phyloP scores from a whole-genome alignment of 129 eudicot species.

The Flaveria linearis region DNA sequence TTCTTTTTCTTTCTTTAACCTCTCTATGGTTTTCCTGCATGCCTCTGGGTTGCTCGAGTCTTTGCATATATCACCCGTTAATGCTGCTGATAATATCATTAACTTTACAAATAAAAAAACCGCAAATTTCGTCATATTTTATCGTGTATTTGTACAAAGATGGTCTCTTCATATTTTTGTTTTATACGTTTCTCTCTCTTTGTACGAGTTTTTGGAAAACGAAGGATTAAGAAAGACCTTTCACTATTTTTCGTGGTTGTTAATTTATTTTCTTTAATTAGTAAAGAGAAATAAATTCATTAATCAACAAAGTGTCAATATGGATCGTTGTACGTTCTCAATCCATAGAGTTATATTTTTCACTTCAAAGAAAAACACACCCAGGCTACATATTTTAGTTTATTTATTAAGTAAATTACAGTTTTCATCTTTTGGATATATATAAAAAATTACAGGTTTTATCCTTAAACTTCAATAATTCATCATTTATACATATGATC shows the following conservation, averaged over 20 bases:
- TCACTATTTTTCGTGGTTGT: conserved; percentile 12
- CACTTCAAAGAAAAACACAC: not conserved
- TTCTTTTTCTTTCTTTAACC: conserved; percentile 34
- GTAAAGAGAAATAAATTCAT: not conserved
- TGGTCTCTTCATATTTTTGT: not conserved
- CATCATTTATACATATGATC: no score
- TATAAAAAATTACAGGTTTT: no score
- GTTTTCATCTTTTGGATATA: no score
- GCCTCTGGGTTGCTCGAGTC: conserved; percentile 33
- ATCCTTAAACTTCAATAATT: no score
- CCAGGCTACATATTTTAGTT: not conserved
- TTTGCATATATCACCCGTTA: conserved; percentile 25
- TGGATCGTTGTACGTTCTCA: not conserved
- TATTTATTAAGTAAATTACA: no score
- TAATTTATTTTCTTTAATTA: not conserved
- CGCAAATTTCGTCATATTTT: conserved; percentile 27
- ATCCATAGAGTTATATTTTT: not conserved
- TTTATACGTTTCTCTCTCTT: not conserved
- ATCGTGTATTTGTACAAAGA: not conserved
- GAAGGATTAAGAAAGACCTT: conserved; percentile 12
- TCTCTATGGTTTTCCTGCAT: conserved; percentile 31
- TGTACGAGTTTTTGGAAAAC: not conserved
- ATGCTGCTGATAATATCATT: conserved; percentile 4
- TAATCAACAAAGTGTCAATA: not conserved
- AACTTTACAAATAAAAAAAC: conserved; percentile 12